Evolutionary conservation across 495 filamentous ascomycete species (phyloP).

Genomic region (Trichocladium uniseriatum): DNA sequence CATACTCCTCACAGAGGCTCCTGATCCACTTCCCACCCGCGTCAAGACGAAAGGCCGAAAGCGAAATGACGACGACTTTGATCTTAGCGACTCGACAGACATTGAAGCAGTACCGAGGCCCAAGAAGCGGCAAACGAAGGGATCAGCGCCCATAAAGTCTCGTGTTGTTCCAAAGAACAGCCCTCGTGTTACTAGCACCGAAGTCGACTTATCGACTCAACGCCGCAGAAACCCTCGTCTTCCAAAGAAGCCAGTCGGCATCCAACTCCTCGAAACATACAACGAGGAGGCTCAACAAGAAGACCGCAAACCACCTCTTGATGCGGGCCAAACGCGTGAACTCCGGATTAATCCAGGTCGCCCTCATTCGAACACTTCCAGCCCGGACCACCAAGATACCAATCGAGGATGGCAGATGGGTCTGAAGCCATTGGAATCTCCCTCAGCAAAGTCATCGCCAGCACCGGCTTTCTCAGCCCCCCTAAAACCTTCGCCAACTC

Average conservation of each 20-base stretch:
- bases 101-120: background rate
- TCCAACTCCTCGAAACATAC: background rate
- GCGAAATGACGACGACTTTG: background rate
- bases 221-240: background rate
- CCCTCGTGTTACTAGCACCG: background rate
- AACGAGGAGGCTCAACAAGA: background rate
- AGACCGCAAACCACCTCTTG: too few relatives aligned
- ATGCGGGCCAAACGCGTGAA: background rate
- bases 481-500: background rate
- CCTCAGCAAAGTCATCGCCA: background rate
- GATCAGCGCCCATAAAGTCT: background rate
- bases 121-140: background rate
- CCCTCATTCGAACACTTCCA: too few relatives aligned
- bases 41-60: background rate
- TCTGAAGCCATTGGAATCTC: too few relatives aligned
- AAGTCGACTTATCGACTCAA: background rate
- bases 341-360: too few relatives aligned
- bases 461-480: background rate
- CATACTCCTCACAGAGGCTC: background rate
- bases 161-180: background rate
- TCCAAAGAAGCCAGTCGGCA: background rate
- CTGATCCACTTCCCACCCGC: background rate
- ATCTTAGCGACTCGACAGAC: constrained; percentile 4
- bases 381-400: background rate
- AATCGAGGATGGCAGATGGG: too few relatives aligned